Evolutionary conservation across 2,329 filamentous ascomycete genomes (phyloP), one percentile per base, ranked within the genome.

Genomic region (Leptographium lundbergii): DNA sequence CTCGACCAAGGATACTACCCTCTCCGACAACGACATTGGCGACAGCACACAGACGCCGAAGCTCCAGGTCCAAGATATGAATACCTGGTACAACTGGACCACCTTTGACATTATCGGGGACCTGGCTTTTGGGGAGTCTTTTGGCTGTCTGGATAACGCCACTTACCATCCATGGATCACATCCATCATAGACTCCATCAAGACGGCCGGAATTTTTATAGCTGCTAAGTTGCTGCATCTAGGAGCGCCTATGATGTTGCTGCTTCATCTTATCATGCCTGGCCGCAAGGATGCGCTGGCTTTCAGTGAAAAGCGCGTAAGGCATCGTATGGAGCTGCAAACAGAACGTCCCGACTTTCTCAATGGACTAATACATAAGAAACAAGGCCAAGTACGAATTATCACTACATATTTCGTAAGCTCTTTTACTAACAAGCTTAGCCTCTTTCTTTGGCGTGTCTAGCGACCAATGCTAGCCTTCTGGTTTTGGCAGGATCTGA

Each of bases 51-150:
- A 32, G 42, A 50, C 25, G 34, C 10, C 17, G 2, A 59, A 51
- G 52, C 42, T 24, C 22, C 19, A 59, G 27, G 27, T 29, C 6
- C 14, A 55, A 13, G 59, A 60, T 39, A 57, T 60, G 59, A 24
- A 5, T 6, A 25, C 53, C 2, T 58, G 56, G 56, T 58, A 64
- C 63, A 71, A 69, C 57, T 72, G 65, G 62, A 61, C 68, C 1
- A 68, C 71, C 0, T 73, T 74, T 60, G 72, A 73, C 63, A 66
- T 74, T 32, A 69, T 73, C 52, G 73, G 73, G 25, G 74, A 77
- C 60, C 67, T 77, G 54, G 70, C 74, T 0, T 76, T 77, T 61
- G 75, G 73, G 1, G 71, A 75, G 59, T 69, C 72, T 0, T 75
- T 74, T 60, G 66, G 66, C 11, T 68, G 67, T 59, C 62, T 73